A percentile compares a stretch with the other conserved stretches of the same genome.
phyloP scores from a whole-genome alignment of 2,329 filamentous ascomycete genomes.

The Akanthomyces lecanii region DNA sequence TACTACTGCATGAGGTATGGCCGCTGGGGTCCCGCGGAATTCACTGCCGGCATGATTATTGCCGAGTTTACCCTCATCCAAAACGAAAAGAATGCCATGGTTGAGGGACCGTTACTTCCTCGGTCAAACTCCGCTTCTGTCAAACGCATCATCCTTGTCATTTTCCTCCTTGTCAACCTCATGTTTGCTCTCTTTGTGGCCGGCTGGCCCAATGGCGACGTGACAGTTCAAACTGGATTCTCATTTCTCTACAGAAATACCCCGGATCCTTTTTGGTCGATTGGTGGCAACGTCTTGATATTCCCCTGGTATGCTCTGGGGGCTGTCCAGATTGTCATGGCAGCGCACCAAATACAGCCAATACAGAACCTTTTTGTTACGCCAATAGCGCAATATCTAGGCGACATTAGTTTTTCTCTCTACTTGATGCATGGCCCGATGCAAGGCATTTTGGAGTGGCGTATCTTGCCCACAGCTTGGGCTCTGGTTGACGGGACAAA shows the following conservation, averaged over 20 bases:
- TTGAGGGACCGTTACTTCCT: slow-evolving; percentile 11
- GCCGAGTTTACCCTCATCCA: slow-evolving; percentile 41
- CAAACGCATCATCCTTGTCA: slow-evolving; percentile 22
- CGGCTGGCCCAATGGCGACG: slow-evolving; percentile 38
- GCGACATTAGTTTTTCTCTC: slow-evolving; percentile 48
- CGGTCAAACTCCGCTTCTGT: slow-evolving; percentile 10
- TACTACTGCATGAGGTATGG: slow-evolving; percentile 31
- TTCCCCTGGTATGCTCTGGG: slow-evolving; percentile 45
- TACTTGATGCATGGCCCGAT: slow-evolving; percentile 53
- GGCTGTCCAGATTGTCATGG: slow-evolving; percentile 41
- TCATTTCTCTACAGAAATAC: slow-evolving; percentile 29
- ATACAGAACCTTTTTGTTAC: slow-evolving; percentile 41
- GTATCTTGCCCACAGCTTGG: slow-evolving; percentile 20
- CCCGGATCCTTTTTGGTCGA: slow-evolving; percentile 30
- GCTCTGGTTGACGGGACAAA: slow-evolving; percentile 29
- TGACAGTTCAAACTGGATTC: slow-evolving; percentile 32
- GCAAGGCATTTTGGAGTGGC: slow-evolving; percentile 34
- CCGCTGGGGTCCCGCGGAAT: slow-evolving; percentile 43
- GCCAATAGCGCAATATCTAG: slow-evolving; percentile 43
- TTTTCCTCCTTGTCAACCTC: slow-evolving; percentile 25
- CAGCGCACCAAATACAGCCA: slow-evolving; percentile 35
- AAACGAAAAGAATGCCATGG: slow-evolving; percentile 20
- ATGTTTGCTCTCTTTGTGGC: slow-evolving; percentile 32
- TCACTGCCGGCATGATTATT: slow-evolving; percentile 42
- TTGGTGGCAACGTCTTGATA: slow-evolving; percentile 29